phyloP scores from a whole-genome alignment of 2,329 filamentous ascomycete genomes.

The Lasiodiplodia theobromae region DNA sequence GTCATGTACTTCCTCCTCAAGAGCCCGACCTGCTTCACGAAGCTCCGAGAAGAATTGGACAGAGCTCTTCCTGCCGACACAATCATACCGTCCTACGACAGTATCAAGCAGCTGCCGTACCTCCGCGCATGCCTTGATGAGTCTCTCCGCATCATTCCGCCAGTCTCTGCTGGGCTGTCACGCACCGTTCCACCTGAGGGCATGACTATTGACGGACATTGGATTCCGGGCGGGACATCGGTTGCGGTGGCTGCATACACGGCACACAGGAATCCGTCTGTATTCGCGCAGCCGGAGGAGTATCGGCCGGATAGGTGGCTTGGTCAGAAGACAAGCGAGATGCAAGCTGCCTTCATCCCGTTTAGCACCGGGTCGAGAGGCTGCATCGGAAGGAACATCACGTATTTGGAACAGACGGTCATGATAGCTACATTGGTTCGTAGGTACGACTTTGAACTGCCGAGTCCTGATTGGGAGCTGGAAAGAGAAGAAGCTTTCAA shows the following conservation, averaged over 20 bases:
- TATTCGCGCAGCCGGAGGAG: conserved; percentile 54
- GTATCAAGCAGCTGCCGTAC: conserved; percentile 36
- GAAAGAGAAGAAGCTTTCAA: conserved; percentile 48
- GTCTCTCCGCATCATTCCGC: conserved; percentile 32
- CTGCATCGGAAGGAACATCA: conserved; percentile 49
- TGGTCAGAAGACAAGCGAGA: conserved; percentile 30
- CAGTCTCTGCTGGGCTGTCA: conserved; percentile 35
- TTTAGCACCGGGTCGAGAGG: conserved; percentile 36
- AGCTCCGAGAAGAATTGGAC: conserved; percentile 36
- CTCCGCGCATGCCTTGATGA: conserved; percentile 45
- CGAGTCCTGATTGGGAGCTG: conserved; percentile 45
- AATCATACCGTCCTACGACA: conserved; percentile 34
- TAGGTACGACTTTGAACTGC: conserved; percentile 48
- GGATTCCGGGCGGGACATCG: conserved; percentile 47
- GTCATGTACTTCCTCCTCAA: conserved; percentile 49
- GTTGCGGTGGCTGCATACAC: conserved; percentile 49
- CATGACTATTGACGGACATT: conserved; percentile 32
- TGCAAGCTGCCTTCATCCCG: conserved; percentile 35
- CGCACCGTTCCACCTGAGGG: conserved; percentile 37
- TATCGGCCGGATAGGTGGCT: conserved; percentile 61
- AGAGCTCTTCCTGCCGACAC: conserved; percentile 4
- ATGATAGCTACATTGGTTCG: conserved; percentile 44
- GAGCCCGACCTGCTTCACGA: conserved; percentile 38
- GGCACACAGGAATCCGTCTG: conserved; percentile 57
- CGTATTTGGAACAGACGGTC: conserved; percentile 58